A percentile compares a stretch with the other conserved stretches of the same genome.
Conservation (phyloP, 1,284 basidiomycete species). For the Athelia sp. region DNA sequence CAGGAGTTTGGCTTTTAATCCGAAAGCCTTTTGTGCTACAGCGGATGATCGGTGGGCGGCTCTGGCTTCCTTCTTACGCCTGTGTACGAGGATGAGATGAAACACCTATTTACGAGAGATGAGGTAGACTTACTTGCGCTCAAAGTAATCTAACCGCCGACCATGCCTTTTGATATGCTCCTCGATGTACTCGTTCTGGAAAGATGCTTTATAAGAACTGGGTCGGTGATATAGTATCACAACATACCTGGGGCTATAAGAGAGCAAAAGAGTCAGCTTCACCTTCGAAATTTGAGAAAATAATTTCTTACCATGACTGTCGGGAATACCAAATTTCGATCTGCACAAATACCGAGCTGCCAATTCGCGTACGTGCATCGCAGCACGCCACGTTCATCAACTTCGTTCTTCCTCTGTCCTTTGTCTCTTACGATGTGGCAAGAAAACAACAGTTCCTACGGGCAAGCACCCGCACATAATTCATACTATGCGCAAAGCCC, state of each 20-base stretch:
- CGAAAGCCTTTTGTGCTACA: constrained; percentile 90
- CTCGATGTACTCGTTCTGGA: constrained; percentile 87
- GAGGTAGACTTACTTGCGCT: constrained; percentile 61
- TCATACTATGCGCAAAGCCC: constrained; percentile 47
- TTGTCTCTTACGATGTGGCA: constrained; percentile 66
- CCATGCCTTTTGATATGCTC: constrained; percentile 87
- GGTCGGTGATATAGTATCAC: neutral
- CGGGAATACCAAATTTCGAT: constrained; percentile 21
- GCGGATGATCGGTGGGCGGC: constrained; percentile 86
- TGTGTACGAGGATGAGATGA: constrained; percentile 25
- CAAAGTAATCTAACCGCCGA: constrained; percentile 80
- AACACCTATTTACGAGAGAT: constrained; percentile 2
- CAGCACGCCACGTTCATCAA: neutral
- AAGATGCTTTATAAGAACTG: constrained; percentile 3
- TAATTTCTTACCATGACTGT: constrained; percentile 48
- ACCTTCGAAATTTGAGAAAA: neutral
- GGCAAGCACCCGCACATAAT: constrained; percentile 50
- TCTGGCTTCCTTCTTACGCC: constrained; percentile 93
- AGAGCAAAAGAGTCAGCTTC: constrained; percentile 13
- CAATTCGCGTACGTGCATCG: neutral
- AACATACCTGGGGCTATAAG: constrained; percentile 63
- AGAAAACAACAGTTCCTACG: constrained; percentile 46
- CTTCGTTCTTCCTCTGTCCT: neutral
- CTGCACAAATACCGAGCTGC: constrained; percentile 6
- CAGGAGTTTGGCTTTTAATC: constrained; percentile 95